A percentile compares a stretch with the other conserved stretches of the same genome.
phyloP scores from a whole-genome alignment of 345 rosid species.

The Zanthoxylum bungeanum region DNA sequence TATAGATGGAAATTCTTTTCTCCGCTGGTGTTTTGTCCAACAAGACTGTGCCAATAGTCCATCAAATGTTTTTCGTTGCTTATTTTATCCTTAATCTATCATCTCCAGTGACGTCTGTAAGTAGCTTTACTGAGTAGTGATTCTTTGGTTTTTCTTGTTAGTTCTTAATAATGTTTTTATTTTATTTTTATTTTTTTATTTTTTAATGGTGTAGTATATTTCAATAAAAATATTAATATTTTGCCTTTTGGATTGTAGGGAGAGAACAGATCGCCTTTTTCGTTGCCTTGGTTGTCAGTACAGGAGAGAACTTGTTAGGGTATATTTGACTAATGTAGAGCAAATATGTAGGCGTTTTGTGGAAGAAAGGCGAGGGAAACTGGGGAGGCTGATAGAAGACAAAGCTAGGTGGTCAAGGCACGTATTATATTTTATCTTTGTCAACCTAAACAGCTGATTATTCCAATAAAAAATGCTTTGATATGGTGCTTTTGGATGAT shows the following conservation, averaged over 20 bases:
- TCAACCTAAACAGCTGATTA: not conserved
- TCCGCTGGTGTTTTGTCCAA: slow-evolving; percentile 2
- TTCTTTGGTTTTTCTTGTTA: not conserved
- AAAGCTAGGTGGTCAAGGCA: slow-evolving; percentile 91
- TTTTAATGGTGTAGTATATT: not conserved
- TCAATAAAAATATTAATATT: not conserved
- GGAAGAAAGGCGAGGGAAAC: slow-evolving; percentile 73
- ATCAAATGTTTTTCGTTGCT: not conserved
- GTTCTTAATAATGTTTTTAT: not conserved
- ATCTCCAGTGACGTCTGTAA: not conserved
- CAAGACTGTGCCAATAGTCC: not conserved
- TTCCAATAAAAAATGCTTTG: not conserved
- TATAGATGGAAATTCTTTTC: not conserved
- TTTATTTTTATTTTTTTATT: no score
- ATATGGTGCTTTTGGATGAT: not conserved
- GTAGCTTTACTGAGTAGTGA: not conserved
- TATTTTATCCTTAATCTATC: not conserved
- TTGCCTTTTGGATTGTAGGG: slow-evolving; percentile 45
- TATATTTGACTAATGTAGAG: slow-evolving; percentile 86
- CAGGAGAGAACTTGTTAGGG: slow-evolving; percentile 92
- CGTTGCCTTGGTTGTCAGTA: slow-evolving; percentile 86
- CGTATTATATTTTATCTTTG: not conserved
- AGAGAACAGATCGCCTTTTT: slow-evolving; percentile 84
- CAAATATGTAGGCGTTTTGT: slow-evolving; percentile 79
- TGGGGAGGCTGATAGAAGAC: slow-evolving; percentile 70